Base-by-base conservation (phyloP, 345 rosid species). In the Eucalyptus viminalis region DNA sequence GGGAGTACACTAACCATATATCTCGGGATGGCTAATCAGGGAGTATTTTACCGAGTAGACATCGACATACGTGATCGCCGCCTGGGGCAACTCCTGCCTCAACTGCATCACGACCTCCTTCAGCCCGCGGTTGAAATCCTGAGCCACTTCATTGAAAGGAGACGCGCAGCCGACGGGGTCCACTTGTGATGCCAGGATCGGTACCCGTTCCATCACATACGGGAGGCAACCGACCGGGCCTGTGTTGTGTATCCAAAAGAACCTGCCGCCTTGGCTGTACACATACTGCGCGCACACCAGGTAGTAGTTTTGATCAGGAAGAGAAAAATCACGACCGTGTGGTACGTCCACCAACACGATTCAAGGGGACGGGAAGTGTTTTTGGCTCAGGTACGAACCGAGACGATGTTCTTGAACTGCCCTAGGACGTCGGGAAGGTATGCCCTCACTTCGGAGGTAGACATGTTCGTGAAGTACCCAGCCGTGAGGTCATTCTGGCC, bases 141-240 rank as follows among this genome's bases (percentile, higher is more conserved):
- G 93, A 87, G 98, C 96, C 43, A 95, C 96, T 29, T 93, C 89
- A 60, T 97, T 96, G 86, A 95, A 94, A 5, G 96, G 92, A 80
- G 90, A 60, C 5, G 90, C 93, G 88, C 98, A 96, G 29, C 98
- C 99, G 34, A 89, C 90, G 50, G 87, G 65, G 86, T 97, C 98
- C 14, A 95, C 90, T 72, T 72, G 81, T 17, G 93, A 87, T 6
- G 91, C 91, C 80, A 87, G 86, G 31, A 91, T 49, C 5, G 94
- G 95, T 49, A 94, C 83, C 37, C 94, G 87, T 19, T 95, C 97
- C 15, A 94, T 88, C 92, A 94, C 49, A 87, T 92, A 50, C 86
- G 97, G 94, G 40, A 95, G 88, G 89, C 98, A 97, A 7, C 98
- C 99, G 7, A 95, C 89, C 3, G 98, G 98, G 40, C 94, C 98